These are phyloP conservation scores for Salvia hispanica DNA, from an alignment of 257 asterid genomes.

Conservation along the genomic window DNA sequence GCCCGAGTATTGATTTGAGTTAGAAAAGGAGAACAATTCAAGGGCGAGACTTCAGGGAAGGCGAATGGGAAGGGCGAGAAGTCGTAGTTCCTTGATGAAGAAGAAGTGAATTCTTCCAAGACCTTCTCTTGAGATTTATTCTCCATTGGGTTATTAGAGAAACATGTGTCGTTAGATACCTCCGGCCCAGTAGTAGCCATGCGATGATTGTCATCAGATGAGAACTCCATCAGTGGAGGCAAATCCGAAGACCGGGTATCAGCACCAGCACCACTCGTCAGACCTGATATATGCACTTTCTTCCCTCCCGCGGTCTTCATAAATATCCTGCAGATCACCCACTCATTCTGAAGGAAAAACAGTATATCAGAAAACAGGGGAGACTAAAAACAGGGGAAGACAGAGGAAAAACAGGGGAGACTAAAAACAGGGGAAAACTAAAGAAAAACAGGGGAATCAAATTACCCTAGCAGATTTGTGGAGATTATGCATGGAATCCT, in stretches of 20 bases:
- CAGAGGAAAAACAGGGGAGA: conserved; percentile 30
- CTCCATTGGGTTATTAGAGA: conserved; percentile 51
- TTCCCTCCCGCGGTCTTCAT: conserved; percentile 68
- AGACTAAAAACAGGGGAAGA: not conserved
- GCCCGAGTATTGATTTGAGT: conserved; percentile 38
- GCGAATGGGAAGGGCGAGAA: conserved; percentile 29
- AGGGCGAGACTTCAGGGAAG: conserved; percentile 29
- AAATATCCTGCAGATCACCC: conserved; percentile 81
- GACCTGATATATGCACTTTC: conserved; percentile 58
- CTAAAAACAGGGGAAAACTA: conserved; percentile 39
- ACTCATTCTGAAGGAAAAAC: conserved; percentile 58
- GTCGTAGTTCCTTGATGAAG: conserved; percentile 34
- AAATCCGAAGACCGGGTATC: conserved; percentile 39
- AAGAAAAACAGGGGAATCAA: conserved; percentile 33
- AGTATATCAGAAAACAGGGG: not conserved
- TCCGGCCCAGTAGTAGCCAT: conserved; percentile 33
- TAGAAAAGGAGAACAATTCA: conserved; percentile 29
- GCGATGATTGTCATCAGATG: conserved; percentile 40
- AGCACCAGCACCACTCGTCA: conserved; percentile 4
- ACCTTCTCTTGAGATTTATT: conserved; percentile 40
- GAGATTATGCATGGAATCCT: conserved; percentile 42
- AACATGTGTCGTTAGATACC: conserved; percentile 48
- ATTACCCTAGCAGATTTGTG: conserved; percentile 51
- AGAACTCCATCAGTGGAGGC: conserved; percentile 59
- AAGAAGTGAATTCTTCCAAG: conserved; percentile 29